Evolutionary conservation across 2,329 filamentous ascomycete genomes (phyloP).

Genomic region (Lachnellula hyalina): DNA sequence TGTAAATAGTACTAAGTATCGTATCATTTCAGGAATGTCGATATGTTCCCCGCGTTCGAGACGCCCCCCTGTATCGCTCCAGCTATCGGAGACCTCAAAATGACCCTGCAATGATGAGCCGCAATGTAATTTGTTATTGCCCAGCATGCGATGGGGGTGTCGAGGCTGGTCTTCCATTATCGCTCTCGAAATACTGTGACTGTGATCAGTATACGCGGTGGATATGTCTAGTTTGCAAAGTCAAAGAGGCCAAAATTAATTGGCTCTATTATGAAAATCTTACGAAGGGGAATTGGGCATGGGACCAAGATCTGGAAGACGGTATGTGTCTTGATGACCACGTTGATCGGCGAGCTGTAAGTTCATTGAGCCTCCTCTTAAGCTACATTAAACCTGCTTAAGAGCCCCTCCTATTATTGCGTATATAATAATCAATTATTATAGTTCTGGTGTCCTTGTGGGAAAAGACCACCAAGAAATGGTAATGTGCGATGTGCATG

Average conservation of each 20-base stretch:
- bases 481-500: conserved; percentile 13
- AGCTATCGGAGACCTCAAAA: conserved; percentile 3
- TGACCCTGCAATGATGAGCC: background rate
- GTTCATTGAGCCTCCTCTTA: background rate
- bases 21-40: conserved; percentile 9
- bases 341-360: conserved; percentile 3
- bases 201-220: conserved; percentile 16
- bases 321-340: conserved; percentile 3
- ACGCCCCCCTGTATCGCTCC: background rate
- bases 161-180: conserved; percentile 7
- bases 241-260: conserved; percentile 4
- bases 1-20: background rate
- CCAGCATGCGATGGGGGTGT: conserved; percentile 10
- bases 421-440: conserved; percentile 1
- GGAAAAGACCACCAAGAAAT: conserved; percentile 6
- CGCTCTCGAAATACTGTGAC: conserved; percentile 11
- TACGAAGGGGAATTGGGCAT: background rate
- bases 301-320: background rate
- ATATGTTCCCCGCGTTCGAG: conserved; percentile 10
- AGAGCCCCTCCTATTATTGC: background rate
- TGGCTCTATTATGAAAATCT: conserved; percentile 1
- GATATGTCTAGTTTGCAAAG: conserved; percentile 15
- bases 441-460: conserved; percentile 18
- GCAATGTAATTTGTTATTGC: conserved; percentile 11
- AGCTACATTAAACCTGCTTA: background rate